Percentiles rank a stretch among this genome's conserved stretches.
Conservation (phyloP, 2,329 filamentous ascomycete genomes). For the Claviceps sp. region DNA sequence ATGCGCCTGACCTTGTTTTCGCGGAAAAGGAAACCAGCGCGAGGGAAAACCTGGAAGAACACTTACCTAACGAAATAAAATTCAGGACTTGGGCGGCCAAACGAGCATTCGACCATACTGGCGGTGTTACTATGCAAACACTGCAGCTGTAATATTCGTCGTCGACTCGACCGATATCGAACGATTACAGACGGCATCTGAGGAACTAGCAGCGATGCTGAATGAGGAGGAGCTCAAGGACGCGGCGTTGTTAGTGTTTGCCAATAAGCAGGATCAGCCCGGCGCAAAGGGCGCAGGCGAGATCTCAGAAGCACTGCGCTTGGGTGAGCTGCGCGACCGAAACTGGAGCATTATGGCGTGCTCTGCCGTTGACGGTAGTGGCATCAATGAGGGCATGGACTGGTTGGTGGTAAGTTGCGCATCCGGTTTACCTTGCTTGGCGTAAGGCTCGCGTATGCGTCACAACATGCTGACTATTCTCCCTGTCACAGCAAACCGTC, state of each 20-base stretch:
- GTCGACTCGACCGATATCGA: constrained; percentile 98
- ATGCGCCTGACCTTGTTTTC: constrained; percentile 21
- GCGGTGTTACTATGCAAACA: constrained; percentile 99
- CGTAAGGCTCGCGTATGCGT: background rate
- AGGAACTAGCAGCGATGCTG: constrained; percentile 88
- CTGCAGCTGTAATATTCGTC: constrained; percentile 94
- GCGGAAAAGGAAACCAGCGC: background rate
- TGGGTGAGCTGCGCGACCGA: constrained; percentile 84
- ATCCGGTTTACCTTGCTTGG: background rate
- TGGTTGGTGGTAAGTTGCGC: constrained; percentile 68
- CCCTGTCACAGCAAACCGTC: constrained; percentile 22
- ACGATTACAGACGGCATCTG: constrained; percentile 77
- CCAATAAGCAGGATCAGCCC: constrained; percentile 98
- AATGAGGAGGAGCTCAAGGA: constrained; percentile 95
- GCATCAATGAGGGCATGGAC: constrained; percentile 96
- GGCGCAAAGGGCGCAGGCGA: constrained; percentile 93
- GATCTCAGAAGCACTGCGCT: constrained; percentile 81
- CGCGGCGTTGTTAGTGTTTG: constrained; percentile 84
- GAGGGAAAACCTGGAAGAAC: background rate
- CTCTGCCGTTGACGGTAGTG: constrained; percentile 87
- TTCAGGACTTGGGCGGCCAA: constrained; percentile 81
- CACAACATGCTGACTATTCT: background rate
- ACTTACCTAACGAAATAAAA: background rate
- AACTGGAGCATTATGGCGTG: constrained; percentile 99
- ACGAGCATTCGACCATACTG: constrained; percentile 98